Conservation (phyloP, 371 early-diverging fungal genomes). For the Blakeslea trispora region DNA sequence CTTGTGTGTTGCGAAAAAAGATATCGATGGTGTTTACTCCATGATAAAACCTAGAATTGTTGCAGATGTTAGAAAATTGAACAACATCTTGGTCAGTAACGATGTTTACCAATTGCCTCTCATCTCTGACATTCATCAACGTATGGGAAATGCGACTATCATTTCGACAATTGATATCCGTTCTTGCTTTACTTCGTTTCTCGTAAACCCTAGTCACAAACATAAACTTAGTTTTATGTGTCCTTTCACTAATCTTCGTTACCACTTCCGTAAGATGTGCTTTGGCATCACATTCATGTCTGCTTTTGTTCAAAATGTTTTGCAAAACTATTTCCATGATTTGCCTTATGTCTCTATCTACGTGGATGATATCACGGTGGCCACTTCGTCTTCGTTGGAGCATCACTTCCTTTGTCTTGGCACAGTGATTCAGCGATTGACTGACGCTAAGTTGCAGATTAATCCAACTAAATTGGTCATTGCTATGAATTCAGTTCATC, state of each 20-base stretch:
- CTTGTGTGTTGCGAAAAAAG: too few relatives aligned
- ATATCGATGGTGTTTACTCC: too few relatives aligned
- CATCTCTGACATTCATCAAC: background rate
- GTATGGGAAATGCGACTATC: background rate
- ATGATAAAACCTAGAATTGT: too few relatives aligned
- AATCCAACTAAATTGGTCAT: too few relatives aligned
- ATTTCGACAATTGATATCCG: constrained; percentile 2
- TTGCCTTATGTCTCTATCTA: constrained; percentile 4
- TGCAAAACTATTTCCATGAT: constrained; percentile 4
- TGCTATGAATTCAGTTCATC: background rate
- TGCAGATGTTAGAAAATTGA: constrained; percentile 5
- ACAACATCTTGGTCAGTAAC: background rate
- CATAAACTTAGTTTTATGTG: constrained; percentile 8
- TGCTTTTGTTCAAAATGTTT: background rate
- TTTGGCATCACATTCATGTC: constrained; percentile 3
- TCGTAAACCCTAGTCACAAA: background rate
- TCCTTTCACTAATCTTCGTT: constrained; percentile 2
- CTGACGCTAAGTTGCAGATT: too few relatives aligned
- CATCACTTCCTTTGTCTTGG: constrained; percentile 1
- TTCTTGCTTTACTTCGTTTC: constrained; percentile 8
- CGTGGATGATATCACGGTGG: constrained; percentile 9
- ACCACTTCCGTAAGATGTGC: background rate
- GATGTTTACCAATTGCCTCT: constrained; percentile 1
- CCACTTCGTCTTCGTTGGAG: background rate
- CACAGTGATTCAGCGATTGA: background rate